phyloP scores from a whole-genome alignment of 1,139 yeast genomes.

The Nadsonia commutata region DNA sequence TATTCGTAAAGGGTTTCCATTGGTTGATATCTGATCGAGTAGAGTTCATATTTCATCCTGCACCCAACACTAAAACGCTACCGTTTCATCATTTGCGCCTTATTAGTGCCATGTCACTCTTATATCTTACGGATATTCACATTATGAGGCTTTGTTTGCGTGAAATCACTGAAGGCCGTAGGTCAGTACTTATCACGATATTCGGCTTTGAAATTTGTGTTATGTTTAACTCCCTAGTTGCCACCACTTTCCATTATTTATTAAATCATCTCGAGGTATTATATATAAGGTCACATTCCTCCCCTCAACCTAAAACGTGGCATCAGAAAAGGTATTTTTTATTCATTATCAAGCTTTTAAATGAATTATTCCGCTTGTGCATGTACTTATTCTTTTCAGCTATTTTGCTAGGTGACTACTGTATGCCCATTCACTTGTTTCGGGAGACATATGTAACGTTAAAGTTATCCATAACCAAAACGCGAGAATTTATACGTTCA shows the following conservation, averaged over 20 bases:
- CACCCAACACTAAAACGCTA: conserved; percentile 5
- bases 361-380: neutral
- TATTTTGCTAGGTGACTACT: conserved; percentile 14
- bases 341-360: conserved; percentile 11
- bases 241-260: conserved; percentile 8
- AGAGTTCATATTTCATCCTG: conserved; percentile 6
- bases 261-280: conserved; percentile 6
- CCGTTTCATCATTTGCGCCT: conserved; percentile 7
- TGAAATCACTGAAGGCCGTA: conserved; percentile 6
- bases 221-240: conserved; percentile 6
- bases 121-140: conserved; percentile 15
- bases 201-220: conserved; percentile 7
- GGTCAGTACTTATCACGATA: conserved; percentile 6
- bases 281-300: neutral
- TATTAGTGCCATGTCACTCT: conserved; percentile 10
- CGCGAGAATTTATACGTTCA: conserved; percentile 16
- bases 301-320: neutral
- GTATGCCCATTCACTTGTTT: conserved; percentile 17
- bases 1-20: conserved; percentile 33
- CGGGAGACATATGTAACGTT: conserved; percentile 17
- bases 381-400: conserved; percentile 15
- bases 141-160: conserved; percentile 12
- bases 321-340: conserved; percentile 1
- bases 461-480: conserved; percentile 15
- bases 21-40: conserved; percentile 29